Conservation (phyloP, 768 basidiomycete species). For the Lentinus brumalis region DNA sequence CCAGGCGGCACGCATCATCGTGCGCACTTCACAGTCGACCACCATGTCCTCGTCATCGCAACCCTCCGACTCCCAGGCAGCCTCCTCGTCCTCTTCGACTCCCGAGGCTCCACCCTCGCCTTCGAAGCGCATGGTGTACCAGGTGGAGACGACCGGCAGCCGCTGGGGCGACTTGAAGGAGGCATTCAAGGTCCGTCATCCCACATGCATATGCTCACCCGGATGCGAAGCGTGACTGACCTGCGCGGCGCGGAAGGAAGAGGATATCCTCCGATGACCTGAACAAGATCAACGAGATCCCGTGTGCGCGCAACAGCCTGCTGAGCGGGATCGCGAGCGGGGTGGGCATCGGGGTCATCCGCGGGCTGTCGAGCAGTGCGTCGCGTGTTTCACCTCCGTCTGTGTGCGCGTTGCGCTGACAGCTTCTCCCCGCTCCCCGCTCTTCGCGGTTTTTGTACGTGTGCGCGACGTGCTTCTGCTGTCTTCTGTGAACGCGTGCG, state of each 20-base stretch:
- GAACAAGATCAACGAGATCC: constrained; percentile 64
- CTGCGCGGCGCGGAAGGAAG: constrained; percentile 37
- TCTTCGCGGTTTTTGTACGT: neutral
- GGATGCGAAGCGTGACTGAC: neutral
- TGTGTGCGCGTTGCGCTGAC: neutral
- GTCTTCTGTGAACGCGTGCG: neutral
- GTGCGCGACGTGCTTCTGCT: neutral
- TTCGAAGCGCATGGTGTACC: constrained; percentile 27
- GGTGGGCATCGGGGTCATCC: constrained; percentile 72
- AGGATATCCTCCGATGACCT: constrained; percentile 56
- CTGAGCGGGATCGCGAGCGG: constrained; percentile 82
- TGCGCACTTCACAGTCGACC: neutral
- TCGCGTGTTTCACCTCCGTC: constrained; percentile 9
- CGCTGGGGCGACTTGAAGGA: constrained; percentile 36
- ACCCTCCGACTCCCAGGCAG: neutral
- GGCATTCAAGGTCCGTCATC: constrained; percentile 34
- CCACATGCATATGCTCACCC: too few species aligned
- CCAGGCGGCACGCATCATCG: neutral
- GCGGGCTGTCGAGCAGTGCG: constrained; percentile 67
- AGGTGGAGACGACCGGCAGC: constrained; percentile 37
- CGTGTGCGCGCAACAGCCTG: constrained; percentile 76
- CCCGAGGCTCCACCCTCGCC: neutral
- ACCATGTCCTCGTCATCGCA: constrained; percentile 11
- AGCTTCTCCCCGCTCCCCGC: neutral
- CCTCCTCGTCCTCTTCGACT: neutral